Evolutionary conservation across 2,329 filamentous ascomycete genomes (phyloP).

Genomic region (Rhinocladiella mackenziei): DNA sequence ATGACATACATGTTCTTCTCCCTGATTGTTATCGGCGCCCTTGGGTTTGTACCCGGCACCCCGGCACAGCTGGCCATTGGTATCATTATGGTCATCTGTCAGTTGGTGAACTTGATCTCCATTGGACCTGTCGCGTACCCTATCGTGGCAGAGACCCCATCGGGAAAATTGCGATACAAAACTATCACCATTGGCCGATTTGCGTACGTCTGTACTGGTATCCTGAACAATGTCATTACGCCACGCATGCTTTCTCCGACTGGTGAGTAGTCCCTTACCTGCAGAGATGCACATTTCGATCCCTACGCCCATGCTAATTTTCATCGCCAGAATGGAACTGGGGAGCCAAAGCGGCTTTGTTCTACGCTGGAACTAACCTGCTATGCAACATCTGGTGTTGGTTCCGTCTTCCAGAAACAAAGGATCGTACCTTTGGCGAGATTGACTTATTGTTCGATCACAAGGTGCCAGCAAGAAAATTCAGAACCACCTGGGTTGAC

Average conservation of each 20-base stretch:
- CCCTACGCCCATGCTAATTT: no score
- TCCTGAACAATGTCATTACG: constrained; percentile 43
- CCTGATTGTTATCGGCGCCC: constrained; percentile 36
- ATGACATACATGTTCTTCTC: constrained; percentile 40
- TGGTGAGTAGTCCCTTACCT: constrained; percentile 7
- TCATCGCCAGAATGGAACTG: constrained; percentile 33
- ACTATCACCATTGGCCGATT: constrained; percentile 52
- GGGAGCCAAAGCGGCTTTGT: constrained; percentile 34
- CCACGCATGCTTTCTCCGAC: constrained; percentile 32
- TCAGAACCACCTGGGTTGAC: constrained; percentile 23
- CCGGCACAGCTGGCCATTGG: constrained; percentile 35
- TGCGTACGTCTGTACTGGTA: constrained; percentile 49
- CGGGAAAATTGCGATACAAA: constrained; percentile 53
- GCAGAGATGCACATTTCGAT: no score
- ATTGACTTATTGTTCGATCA: constrained; percentile 22
- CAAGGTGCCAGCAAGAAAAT: constrained; percentile 39
- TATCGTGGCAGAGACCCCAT: constrained; percentile 52
- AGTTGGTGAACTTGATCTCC: constrained; percentile 53
- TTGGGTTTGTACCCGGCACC: constrained; percentile 30
- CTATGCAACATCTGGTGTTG: constrained; percentile 33
- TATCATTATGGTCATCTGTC: constrained; percentile 47
- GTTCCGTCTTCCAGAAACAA: constrained; percentile 31
- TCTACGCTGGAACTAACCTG: constrained; percentile 35
- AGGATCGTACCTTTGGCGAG: constrained; percentile 22
- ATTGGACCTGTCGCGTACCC: constrained; percentile 54